A percentile compares a stretch with the other conserved stretches of the same genome.
Evolutionary conservation across 306 rosid genomes (phyloP).

Genomic region (Pyrus bretschneideri): DNA sequence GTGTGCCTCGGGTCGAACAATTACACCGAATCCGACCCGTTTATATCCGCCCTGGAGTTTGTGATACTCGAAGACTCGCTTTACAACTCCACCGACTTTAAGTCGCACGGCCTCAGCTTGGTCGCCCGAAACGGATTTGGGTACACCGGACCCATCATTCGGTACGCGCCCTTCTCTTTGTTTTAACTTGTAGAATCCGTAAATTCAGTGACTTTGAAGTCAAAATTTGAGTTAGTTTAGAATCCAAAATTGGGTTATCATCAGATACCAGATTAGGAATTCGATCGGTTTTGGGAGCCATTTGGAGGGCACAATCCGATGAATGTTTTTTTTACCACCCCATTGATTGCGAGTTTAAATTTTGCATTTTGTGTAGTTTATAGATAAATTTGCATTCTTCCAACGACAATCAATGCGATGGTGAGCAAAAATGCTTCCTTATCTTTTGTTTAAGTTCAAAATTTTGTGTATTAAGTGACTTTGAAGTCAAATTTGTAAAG

Average conservation of each 20-base stretch:
- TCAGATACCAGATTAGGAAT: background rate
- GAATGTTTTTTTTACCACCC: background rate
- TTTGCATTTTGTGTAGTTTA: background rate
- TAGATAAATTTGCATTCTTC: background rate
- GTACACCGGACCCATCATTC: conserved; percentile 45
- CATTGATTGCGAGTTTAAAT: background rate
- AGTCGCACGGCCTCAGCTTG: conserved; percentile 32
- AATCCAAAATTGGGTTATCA: background rate
- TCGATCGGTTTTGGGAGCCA: background rate
- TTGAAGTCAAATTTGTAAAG: background rate
- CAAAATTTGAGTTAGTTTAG: background rate
- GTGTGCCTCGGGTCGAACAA: conserved; percentile 65
- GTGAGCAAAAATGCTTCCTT: background rate
- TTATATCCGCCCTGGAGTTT: conserved; percentile 73
- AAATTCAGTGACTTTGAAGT: background rate
- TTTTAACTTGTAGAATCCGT: background rate
- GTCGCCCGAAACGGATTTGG: conserved; percentile 65
- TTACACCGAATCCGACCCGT: conserved; percentile 78
- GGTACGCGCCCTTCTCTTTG: conserved; percentile 31
- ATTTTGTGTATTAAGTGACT: background rate
- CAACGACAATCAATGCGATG: background rate
- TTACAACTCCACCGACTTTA: conserved; percentile 71
- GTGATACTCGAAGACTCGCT: conserved; percentile 45
- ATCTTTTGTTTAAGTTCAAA: background rate
- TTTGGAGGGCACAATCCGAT: background rate